Conservation (phyloP, 257 asterid genomes). For the Scutellaria barbata region DNA sequence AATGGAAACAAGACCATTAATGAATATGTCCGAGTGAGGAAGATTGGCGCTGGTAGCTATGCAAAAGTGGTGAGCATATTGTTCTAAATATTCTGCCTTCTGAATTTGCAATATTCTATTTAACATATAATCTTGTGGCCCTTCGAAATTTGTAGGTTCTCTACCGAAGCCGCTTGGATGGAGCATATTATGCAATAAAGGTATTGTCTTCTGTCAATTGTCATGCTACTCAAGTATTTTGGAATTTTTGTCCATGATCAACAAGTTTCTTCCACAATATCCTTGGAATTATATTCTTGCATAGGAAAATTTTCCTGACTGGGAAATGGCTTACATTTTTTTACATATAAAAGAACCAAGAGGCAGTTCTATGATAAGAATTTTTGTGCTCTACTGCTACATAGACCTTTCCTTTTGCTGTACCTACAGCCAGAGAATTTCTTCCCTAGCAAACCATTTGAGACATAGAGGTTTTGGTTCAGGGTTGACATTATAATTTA, state of each 20-base stretch:
- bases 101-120: conserved; percentile 30
- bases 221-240: conserved; percentile 31
- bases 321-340: background rate
- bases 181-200: conserved; percentile 86
- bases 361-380: background rate
- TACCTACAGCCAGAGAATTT: conserved; percentile 1
- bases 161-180: conserved; percentile 72
- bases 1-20: conserved; percentile 84
- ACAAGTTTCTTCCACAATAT: background rate
- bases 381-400: background rate
- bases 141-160: conserved; percentile 70
- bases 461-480: conserved; percentile 7
- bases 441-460: conserved; percentile 14
- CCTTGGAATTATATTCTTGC: background rate
- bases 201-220: conserved; percentile 48
- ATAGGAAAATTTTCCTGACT: background rate
- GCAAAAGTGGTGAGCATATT: conserved; percentile 92
- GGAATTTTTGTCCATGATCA: conserved; percentile 12
- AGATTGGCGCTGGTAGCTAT: conserved; percentile 98
- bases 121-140: conserved; percentile 26
- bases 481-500: background rate
- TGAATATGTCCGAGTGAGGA: conserved; percentile 75
- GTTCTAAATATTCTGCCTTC: conserved; percentile 18
- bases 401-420: conserved; percentile 5
- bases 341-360: background rate